Evolutionary conservation across 306 rosid genomes (phyloP).

Genomic region (Canavalia ensiformis): DNA sequence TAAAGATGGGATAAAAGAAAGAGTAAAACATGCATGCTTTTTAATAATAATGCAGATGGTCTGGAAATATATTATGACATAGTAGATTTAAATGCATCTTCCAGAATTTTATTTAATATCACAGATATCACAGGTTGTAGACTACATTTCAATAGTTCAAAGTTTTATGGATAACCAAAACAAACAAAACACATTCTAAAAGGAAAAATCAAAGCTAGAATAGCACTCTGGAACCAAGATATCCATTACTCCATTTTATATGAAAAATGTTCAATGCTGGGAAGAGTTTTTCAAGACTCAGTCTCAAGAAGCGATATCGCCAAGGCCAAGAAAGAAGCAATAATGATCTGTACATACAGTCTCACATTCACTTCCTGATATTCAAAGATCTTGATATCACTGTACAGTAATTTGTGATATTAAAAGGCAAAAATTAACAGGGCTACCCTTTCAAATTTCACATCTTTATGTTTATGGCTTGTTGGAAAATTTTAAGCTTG

Average conservation of each 20-base stretch:
- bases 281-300: constrained; percentile 5
- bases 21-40: not conserved
- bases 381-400: not conserved
- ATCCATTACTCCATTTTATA: not conserved
- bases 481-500: not conserved
- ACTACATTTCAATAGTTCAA: not conserved
- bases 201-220: not conserved
- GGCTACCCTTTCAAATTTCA: not conserved
- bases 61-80: constrained; percentile 11
- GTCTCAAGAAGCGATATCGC: not conserved
- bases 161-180: not conserved
- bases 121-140: constrained; percentile 27
- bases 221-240: not conserved
- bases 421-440: not conserved
- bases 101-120: not conserved
- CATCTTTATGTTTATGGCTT: not conserved
- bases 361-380: not conserved
- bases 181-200: not conserved
- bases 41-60: constrained; percentile 8
- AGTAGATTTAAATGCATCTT: not conserved
- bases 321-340: not conserved
- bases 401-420: not conserved
- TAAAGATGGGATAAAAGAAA: not conserved
- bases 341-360: not conserved
- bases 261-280: not conserved